Percentiles rank a stretch among this genome's conserved stretches.
These are phyloP conservation scores for Nematocida sp. DNA, from an alignment of 371 early-diverging fungal genomes.

Conservation along the genomic window DNA sequence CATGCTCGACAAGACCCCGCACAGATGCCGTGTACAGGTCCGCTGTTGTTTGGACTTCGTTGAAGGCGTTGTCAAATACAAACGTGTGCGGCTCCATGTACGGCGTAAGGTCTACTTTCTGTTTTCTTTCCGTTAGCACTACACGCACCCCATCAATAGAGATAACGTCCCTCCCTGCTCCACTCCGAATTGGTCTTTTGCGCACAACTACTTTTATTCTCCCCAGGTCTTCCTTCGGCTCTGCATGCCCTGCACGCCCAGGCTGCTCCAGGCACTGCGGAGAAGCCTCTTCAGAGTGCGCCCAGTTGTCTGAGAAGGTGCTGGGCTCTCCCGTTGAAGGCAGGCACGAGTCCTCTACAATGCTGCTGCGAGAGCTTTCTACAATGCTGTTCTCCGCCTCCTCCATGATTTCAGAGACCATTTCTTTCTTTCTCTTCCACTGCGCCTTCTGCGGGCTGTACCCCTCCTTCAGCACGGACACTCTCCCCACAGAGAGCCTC, in stretches of 20 bases:
- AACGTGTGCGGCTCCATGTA: constrained; percentile 84
- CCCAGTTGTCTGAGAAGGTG: not conserved
- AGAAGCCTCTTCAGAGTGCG: not conserved
- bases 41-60: constrained; percentile 70
- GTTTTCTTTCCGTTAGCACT: constrained; percentile 67
- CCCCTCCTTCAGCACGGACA: constrained; percentile 11
- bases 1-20: constrained; percentile 78
- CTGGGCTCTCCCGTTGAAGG: not conserved
- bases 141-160: constrained; percentile 21
- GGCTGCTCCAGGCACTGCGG: not conserved
- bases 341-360: not conserved
- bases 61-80: constrained; percentile 88
- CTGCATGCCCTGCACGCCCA: not conserved
- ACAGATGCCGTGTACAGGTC: constrained; percentile 82
- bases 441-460: not conserved
- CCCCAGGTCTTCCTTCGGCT: not conserved
- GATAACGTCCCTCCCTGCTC: constrained; percentile 40
- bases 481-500: not conserved
- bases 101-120: constrained; percentile 74
- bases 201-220: constrained; percentile 58
- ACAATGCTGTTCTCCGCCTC: constrained; percentile 50
- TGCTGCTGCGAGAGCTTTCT: not conserved
- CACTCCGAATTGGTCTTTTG: constrained; percentile 50
- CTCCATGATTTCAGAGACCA: constrained; percentile 42
- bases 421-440: constrained; percentile 50